These are phyloP conservation scores for Ogataea henricii DNA, from an alignment of 805 yeast genomes.

Conservation along the genomic window DNA sequence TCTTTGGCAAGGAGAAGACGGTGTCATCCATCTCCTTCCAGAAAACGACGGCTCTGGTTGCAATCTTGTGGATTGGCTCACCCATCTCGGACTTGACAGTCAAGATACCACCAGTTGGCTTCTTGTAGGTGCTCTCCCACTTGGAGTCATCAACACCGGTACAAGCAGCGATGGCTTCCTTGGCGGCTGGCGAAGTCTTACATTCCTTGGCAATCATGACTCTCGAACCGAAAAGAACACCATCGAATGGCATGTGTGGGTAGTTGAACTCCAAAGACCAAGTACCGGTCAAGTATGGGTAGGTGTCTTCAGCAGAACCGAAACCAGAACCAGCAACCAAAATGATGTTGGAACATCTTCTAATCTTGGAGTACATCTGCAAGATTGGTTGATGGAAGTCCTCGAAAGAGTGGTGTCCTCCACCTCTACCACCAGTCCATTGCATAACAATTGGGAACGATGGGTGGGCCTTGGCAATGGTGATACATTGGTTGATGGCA, in stretches of 20 bases:
- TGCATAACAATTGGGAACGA: slow-evolving; percentile 94
- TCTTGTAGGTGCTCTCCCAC: slow-evolving; percentile 95
- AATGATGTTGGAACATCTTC: slow-evolving; percentile 87
- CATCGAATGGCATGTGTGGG: slow-evolving; percentile 99
- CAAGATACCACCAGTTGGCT: slow-evolving; percentile 94
- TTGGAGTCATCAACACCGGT: slow-evolving; percentile 84
- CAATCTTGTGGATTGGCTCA: slow-evolving; percentile 98
- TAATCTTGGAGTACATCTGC: slow-evolving; percentile 92
- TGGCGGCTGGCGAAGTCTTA: slow-evolving; percentile 89
- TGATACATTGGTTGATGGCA: slow-evolving; percentile 80
- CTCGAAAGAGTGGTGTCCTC: slow-evolving; percentile 99
- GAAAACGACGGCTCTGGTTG: slow-evolving; percentile 94
- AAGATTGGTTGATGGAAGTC: slow-evolving; percentile 98
- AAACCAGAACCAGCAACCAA: slow-evolving; percentile 98
- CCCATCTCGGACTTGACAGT: slow-evolving; percentile 99
- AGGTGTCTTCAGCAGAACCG: slow-evolving; percentile 95
- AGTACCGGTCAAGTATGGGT: slow-evolving; percentile 95
- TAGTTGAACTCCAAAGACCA: slow-evolving; percentile 88
- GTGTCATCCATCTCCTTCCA: slow-evolving; percentile 98
- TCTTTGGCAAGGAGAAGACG: slow-evolving; percentile 87
- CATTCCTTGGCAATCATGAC: slow-evolving; percentile 98
- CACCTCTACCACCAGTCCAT: slow-evolving; percentile 99
- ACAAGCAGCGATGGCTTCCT: slow-evolving; percentile 85
- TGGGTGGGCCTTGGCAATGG: slow-evolving; percentile 95
- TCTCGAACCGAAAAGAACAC: slow-evolving; percentile 93